phyloP scores from a whole-genome alignment of 257 asterid genomes.

The Orobanche coerulescens region DNA sequence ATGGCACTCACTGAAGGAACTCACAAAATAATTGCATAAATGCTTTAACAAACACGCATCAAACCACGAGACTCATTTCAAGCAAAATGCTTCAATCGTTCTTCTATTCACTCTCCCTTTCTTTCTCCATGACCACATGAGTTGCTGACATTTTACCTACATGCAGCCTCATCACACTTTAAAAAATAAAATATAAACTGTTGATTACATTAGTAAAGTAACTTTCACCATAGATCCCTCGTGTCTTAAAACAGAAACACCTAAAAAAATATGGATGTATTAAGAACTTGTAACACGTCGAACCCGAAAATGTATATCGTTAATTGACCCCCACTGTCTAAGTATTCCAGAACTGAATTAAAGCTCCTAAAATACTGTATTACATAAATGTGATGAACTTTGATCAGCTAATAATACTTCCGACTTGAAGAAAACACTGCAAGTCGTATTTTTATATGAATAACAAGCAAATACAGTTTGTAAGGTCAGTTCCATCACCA shows the following conservation, averaged over 20 bases:
- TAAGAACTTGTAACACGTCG: conserved; percentile 2
- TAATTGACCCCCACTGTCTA: not conserved
- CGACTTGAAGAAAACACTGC: not conserved
- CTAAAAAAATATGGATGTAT: not conserved
- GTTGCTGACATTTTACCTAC: not conserved
- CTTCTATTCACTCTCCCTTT: not conserved
- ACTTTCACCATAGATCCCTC: not conserved
- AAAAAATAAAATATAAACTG: too few relatives aligned
- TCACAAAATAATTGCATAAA: too few relatives aligned
- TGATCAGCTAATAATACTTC: not conserved
- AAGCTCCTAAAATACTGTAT: not conserved
- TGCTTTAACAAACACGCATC: not conserved
- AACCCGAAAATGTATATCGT: not conserved
- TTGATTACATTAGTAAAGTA: conserved; percentile 13
- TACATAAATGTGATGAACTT: not conserved
- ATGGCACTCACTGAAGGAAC: not conserved
- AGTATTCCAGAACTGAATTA: not conserved
- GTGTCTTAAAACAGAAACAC: not conserved
- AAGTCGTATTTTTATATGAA: conserved; percentile 2
- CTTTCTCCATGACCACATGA: too few relatives aligned
- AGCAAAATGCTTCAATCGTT: not conserved
- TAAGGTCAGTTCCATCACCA: conserved; percentile 12
- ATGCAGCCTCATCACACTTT: not conserved
- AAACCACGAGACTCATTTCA: too few relatives aligned
- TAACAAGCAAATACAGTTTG: not conserved